A percentile compares a stretch with the other conserved stretches of the same genome.
These are phyloP conservation scores for Whalleya microplaca DNA, from an alignment of 2,329 filamentous ascomycete species.

Conservation along the genomic window DNA sequence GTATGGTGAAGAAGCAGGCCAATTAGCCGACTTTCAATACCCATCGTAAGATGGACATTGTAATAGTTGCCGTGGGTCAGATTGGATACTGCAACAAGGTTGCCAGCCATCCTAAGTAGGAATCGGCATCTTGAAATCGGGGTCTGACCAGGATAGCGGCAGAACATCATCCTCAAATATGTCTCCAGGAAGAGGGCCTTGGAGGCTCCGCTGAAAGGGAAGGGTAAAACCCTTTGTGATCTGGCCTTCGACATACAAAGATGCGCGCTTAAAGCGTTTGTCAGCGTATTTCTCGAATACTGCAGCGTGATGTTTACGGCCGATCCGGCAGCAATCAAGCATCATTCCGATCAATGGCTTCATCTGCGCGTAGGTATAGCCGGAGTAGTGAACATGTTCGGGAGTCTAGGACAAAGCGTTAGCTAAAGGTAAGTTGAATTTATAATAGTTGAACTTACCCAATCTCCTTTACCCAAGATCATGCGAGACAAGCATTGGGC, in stretches of 20 bases:
- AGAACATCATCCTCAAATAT: constrained; percentile 17
- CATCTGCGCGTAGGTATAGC: constrained; percentile 87
- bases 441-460: constrained; percentile 65
- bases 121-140: constrained; percentile 32
- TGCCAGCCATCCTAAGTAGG: constrained; percentile 6
- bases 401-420: constrained; percentile 61
- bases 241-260: constrained; percentile 77
- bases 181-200: constrained; percentile 13
- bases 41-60: background rate
- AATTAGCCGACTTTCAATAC: background rate
- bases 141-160: constrained; percentile 13
- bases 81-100: background rate
- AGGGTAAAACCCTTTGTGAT: constrained; percentile 64
- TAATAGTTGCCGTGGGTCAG: background rate
- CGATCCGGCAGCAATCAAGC: constrained; percentile 83
- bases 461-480: constrained; percentile 88
- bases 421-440: constrained; percentile 32
- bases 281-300: constrained; percentile 93
- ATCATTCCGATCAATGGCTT: constrained; percentile 77
- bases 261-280: constrained; percentile 83
- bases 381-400: constrained; percentile 88
- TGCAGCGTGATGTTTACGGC: constrained; percentile 79
- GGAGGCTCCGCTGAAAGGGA: constrained; percentile 39
- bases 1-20: background rate
- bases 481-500: constrained; percentile 89